phyloP scores from a whole-genome alignment of 2,329 filamentous ascomycete species.

The Rhytidhysteron rufulum region DNA sequence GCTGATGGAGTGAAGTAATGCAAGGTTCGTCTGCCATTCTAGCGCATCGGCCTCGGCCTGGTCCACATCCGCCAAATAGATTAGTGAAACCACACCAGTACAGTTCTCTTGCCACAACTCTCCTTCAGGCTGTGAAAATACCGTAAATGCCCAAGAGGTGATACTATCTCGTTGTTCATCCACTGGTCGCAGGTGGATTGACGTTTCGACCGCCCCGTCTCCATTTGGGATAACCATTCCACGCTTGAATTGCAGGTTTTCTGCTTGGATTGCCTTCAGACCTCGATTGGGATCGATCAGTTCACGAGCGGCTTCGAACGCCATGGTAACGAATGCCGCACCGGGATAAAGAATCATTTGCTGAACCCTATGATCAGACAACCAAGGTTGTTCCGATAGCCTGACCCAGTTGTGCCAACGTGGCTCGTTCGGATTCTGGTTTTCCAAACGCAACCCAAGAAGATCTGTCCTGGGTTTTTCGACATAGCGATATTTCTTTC shows the following conservation, averaged over 20 bases:
- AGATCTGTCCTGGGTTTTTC: conserved; percentile 20
- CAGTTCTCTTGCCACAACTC: too few species aligned
- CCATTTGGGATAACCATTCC: not conserved
- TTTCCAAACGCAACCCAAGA: conserved; percentile 18
- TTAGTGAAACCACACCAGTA: too few species aligned
- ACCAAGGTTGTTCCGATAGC: conserved; percentile 38
- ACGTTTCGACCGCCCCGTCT: not conserved
- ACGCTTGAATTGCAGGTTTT: not conserved
- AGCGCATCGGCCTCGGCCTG: too few species aligned
- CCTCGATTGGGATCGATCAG: not conserved
- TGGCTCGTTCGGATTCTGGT: conserved; percentile 28
- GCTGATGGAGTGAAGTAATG: too few species aligned
- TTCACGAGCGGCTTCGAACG: conserved; percentile 15
- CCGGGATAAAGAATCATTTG: conserved; percentile 16
- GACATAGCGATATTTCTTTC: too few species aligned
- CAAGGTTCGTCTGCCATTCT: too few species aligned
- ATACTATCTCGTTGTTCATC: too few species aligned
- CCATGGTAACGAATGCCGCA: conserved; percentile 19
- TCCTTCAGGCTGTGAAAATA: too few species aligned
- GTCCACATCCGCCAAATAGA: too few species aligned
- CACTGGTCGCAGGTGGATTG: too few species aligned
- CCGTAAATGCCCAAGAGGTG: too few species aligned
- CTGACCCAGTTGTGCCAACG: conserved; percentile 39
- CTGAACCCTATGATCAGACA: conserved; percentile 35
- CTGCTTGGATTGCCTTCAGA: not conserved